Percentiles rank a stretch among this genome's conserved stretches.
phyloP scores from a whole-genome alignment of 2,329 filamentous ascomycete species.

The Colletotrichum australisinense region DNA sequence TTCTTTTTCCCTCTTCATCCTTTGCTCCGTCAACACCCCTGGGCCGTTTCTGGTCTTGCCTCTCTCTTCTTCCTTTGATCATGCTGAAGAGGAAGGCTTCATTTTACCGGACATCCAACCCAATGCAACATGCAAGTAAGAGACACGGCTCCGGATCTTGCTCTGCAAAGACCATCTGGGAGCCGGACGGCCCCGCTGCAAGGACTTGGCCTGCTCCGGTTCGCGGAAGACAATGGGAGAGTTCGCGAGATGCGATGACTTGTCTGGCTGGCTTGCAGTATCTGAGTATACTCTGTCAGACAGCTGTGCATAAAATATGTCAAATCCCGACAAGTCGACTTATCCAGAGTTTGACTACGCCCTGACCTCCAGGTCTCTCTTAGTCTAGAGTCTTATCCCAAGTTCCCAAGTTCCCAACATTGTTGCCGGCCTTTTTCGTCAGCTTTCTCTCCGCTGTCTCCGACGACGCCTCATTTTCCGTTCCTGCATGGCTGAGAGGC shows the following conservation, averaged over 20 bases:
- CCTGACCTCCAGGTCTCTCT: background rate
- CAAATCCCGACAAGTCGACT: slow-evolving; percentile 22
- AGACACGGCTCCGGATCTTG: slow-evolving; percentile 16
- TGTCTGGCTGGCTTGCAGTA: slow-evolving; percentile 9
- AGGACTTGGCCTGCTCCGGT: slow-evolving; percentile 29
- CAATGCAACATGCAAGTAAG: slow-evolving; percentile 15
- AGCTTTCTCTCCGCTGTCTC: slow-evolving; percentile 1
- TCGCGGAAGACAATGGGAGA: slow-evolving; percentile 30
- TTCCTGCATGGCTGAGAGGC: background rate
- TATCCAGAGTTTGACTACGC: slow-evolving; percentile 16
- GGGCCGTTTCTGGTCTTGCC: background rate
- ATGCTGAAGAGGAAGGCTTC: background rate
- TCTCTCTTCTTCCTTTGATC: background rate
- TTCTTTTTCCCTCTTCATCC: slow-evolving; percentile 4
- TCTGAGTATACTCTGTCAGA: background rate
- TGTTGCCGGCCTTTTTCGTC: background rate
- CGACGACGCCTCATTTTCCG: slow-evolving; percentile 7
- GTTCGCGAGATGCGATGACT: slow-evolving; percentile 36
- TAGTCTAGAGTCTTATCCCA: no score
- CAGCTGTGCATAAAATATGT: slow-evolving; percentile 14
- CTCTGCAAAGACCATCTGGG: slow-evolving; percentile 16
- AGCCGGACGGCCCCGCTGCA: slow-evolving; percentile 7
- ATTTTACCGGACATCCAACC: background rate
- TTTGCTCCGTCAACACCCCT: background rate
- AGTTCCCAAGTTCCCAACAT: background rate